phyloP scores from a whole-genome alignment of 306 rosid species.

The Styphnolobium japonicum region DNA sequence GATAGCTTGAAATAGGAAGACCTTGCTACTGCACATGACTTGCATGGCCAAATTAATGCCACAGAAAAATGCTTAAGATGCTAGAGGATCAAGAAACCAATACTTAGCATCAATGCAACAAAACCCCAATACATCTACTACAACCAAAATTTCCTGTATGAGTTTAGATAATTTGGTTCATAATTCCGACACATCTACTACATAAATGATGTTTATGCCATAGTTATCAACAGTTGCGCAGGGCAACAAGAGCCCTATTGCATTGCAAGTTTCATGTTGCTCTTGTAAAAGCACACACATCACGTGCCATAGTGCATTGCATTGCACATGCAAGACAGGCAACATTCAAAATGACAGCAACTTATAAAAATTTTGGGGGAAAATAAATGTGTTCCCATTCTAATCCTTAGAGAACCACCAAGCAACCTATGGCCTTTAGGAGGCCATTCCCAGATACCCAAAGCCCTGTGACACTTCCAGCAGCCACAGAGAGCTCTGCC shows the following conservation, averaged over 20 bases:
- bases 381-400: no score
- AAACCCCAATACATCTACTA: neutral
- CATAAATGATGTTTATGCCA: slow-evolving; percentile 7
- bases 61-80: neutral
- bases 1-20: neutral
- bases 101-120: neutral
- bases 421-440: no score
- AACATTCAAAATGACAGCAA: no score
- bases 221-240: neutral
- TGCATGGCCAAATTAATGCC: neutral
- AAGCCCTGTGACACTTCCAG: no score
- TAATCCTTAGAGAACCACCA: no score
- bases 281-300: neutral
- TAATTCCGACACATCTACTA: neutral
- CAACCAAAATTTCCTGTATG: neutral
- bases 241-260: neutral
- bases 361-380: no score
- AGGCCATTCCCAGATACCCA: no score
- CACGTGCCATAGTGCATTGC: no score
- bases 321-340: no score
- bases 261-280: neutral
- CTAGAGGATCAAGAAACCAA: neutral
- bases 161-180: slow-evolving; percentile 1
- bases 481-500: neutral
- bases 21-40: neutral